Base-by-base conservation (phyloP, 179 eudicot species). In the Gypsophila paniculata region DNA sequence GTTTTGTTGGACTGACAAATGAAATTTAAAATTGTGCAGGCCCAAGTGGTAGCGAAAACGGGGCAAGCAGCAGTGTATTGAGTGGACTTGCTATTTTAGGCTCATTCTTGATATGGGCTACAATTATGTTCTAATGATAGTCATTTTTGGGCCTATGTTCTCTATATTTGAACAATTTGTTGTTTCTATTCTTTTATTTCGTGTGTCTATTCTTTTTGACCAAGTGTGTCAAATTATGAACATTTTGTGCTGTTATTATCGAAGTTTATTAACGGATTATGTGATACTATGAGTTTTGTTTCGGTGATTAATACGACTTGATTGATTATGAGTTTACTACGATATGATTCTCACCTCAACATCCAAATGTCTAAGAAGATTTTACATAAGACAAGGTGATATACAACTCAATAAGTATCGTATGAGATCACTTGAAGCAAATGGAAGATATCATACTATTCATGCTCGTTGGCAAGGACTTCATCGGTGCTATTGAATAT, bases 21-120 rank as follows among this genome's bases (percentile, higher is more conserved):
- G 3, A 13, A 46, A 10, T 46, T 10, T 54, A 7, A 69, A 42
- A 11, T 12, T 19, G 59, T 63, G 21, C 67, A 74, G 72, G 72
- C 49, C 51, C 32, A 11, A 39, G 13, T 21, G 18, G 4, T 1
- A 26, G 34, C 42, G 48, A 13, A 12, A 70, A 29, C 12, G 61
- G 61, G 13, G 68, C 62, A 26, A 48, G 21, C 34, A 75, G 36
- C 21, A 51, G 15, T 25, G 54, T 61, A 22, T 17, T 59, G 70
- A 39, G 57, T 62, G 78, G 74, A 70, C n/a, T 64, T 18, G 49
- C 19, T 52, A 3, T 52, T 12, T 23, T 62, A 26, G 70, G 70
- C 69, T 61, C 69, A 5, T 36, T 69, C 46, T 0, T 75, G 4
- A 6, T 75, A 7, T 69, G 64, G 44, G 69, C 73, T 0, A 17